These are phyloP conservation scores for Ceratobasidium theobromae DNA, from an alignment of 1,284 basidiomycete genomes.

Conservation along the genomic window DNA sequence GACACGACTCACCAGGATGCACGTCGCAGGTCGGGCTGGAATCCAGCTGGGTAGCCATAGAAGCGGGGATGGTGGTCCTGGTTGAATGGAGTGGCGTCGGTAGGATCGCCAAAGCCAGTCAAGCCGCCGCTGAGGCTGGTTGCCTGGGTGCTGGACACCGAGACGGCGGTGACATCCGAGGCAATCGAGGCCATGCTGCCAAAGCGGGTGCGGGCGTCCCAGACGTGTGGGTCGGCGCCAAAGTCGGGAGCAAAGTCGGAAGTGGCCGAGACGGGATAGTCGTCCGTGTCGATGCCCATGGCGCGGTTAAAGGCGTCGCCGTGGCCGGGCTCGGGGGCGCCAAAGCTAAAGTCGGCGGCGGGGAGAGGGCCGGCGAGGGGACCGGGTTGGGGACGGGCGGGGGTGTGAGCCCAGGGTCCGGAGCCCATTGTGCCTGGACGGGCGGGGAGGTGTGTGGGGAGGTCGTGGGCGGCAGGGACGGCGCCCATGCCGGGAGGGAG, in stretches of 20 bases:
- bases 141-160: constrained; percentile 19
- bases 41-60: constrained; percentile 22
- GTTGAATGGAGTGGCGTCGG: neutral
- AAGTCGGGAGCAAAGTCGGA: neutral
- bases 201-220: constrained; percentile 28
- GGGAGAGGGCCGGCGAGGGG: constrained; percentile 32
- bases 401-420: neutral
- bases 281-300: neutral
- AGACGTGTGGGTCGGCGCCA: neutral
- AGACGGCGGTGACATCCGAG: constrained; percentile 33
- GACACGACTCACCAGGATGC: constrained; percentile 33
- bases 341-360: constrained; percentile 34
- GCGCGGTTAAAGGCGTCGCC: constrained; percentile 25
- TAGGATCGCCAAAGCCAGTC: constrained; percentile 1
- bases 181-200: constrained; percentile 34
- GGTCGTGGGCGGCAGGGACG: constrained; percentile 10
- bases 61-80: neutral
- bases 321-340: constrained; percentile 18
- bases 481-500: constrained; percentile 18
- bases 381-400: constrained; percentile 3
- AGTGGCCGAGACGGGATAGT: neutral
- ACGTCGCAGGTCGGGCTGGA: constrained; percentile 32
- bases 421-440: neutral
- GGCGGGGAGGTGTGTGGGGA: constrained; percentile 15
- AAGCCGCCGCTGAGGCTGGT: constrained; percentile 18